phyloP scores from a whole-genome alignment of 2,329 filamentous ascomycete genomes.

The Diaporthe aspalathi region DNA sequence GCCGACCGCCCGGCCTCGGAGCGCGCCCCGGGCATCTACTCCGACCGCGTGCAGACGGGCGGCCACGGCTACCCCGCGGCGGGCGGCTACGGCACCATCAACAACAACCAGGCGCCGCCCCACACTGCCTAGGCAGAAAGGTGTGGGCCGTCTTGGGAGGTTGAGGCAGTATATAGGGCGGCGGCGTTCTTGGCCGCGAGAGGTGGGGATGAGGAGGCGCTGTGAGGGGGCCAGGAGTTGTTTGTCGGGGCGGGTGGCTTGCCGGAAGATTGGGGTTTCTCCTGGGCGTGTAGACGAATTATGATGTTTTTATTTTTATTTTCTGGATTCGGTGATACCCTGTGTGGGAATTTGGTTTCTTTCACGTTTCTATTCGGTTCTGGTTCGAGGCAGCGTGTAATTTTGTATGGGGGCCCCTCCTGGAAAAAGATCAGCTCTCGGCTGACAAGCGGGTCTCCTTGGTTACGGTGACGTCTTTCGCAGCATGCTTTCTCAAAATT shows the following conservation, averaged over 20 bases:
- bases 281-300: neutral
- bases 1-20: slow-evolving; percentile 68
- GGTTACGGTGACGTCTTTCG: neutral
- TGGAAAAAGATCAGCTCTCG: neutral
- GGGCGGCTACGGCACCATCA: slow-evolving; percentile 37
- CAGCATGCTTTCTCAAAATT: neutral
- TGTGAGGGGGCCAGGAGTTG: too few relatives aligned
- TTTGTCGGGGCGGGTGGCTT: neutral
- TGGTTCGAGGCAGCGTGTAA: neutral
- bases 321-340: slow-evolving; percentile 1
- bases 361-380: neutral
- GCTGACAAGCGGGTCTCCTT: neutral
- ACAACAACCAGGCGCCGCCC: slow-evolving; percentile 16
- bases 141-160: neutral
- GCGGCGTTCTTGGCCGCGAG: neutral
- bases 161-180: too few relatives aligned
- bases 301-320: neutral
- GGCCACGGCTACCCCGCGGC: slow-evolving; percentile 67
- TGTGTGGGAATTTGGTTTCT: neutral
- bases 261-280: neutral
- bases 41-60: slow-evolving; percentile 78
- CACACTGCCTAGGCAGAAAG: neutral
- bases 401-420: neutral
- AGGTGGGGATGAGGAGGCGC: neutral
- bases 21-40: slow-evolving; percentile 77